Percentiles rank a stretch among this genome's conserved stretches.
These are phyloP conservation scores for Iris pallida DNA, from an alignment of 116 monocot genomes.

Conservation along the genomic window DNA sequence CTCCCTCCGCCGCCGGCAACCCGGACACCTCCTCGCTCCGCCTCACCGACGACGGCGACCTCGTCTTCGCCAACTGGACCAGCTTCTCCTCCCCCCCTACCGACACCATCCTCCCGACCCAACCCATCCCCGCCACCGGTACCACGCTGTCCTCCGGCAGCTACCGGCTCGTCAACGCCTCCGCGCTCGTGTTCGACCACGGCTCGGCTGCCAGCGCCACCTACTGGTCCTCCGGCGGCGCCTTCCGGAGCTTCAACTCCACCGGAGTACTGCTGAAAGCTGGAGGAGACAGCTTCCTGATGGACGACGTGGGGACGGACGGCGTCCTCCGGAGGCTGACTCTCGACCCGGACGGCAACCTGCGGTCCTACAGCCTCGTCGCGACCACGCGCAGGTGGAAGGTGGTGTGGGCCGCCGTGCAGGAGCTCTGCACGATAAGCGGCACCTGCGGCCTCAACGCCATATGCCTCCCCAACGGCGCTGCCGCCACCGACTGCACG, in stretches of 20 bases:
- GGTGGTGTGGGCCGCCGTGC: constrained; percentile 36
- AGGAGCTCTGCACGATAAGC: constrained; percentile 32
- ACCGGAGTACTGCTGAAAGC: constrained; percentile 14
- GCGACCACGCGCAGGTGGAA: constrained; percentile 18
- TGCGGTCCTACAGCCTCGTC: constrained; percentile 38
- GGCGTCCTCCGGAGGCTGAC: constrained; percentile 29
- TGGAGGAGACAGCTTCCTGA: not conserved
- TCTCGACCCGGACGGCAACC: constrained; percentile 43
- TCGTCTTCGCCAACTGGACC: constrained; percentile 33
- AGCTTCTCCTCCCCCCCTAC: constrained; percentile 28
- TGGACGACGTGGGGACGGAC: constrained; percentile 16
- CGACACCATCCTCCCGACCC: constrained; percentile 49
- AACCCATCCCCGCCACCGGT: constrained; percentile 3
- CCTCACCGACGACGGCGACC: constrained; percentile 27
- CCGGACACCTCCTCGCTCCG: constrained; percentile 6
- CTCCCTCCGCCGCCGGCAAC: not conserved
- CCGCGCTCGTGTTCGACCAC: constrained; percentile 16
- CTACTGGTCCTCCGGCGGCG: not conserved
- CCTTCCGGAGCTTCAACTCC: constrained; percentile 18
- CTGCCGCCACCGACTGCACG: constrained; percentile 16
- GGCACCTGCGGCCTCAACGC: constrained; percentile 23
- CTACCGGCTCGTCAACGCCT: constrained; percentile 24
- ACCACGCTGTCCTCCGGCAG: constrained; percentile 15
- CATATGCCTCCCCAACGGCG: constrained; percentile 31
- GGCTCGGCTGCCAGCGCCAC: not conserved